Percentiles rank a stretch among this genome's conserved stretches.
These are phyloP conservation scores for Strombidium stylifer DNA, from an alignment of 73 alveolate species.

Conservation along the genomic window DNA sequence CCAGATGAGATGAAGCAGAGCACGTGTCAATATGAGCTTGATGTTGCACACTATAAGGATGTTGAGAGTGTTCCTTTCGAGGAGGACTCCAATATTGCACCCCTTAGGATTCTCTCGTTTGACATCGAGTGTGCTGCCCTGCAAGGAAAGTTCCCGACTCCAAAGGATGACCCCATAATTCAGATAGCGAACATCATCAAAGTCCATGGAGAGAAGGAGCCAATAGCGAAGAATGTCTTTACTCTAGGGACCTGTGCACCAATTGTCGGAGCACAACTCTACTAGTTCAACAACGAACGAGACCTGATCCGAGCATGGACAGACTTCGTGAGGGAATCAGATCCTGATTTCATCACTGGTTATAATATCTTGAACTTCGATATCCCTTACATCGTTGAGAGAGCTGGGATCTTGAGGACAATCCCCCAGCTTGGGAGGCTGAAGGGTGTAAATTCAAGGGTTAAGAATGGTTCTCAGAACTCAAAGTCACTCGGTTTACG, in stretches of 20 bases:
- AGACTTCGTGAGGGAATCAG: constrained; percentile 71
- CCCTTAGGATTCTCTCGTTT: constrained; percentile 96
- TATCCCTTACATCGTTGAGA: constrained; percentile 87
- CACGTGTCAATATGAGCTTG: no score
- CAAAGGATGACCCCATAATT: constrained; percentile 89
- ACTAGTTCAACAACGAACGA: constrained; percentile 85
- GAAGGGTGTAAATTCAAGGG: constrained; percentile 58
- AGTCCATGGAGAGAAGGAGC: constrained; percentile 88
- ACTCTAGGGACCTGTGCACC: constrained; percentile 95
- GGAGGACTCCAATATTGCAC: no score
- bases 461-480: constrained; percentile 83
- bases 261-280: constrained; percentile 97
- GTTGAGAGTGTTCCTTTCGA: no score
- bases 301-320: constrained; percentile 93
- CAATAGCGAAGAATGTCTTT: constrained; percentile 94
- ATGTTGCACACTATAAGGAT: no score
- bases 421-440: constrained; percentile 89
- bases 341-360: constrained; percentile 99
- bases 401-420: constrained; percentile 84
- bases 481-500: constrained; percentile 94
- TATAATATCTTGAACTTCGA: constrained; percentile 98
- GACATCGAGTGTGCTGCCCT: constrained; percentile 97
- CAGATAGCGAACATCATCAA: constrained; percentile 96
- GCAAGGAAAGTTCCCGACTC: constrained; percentile 83
- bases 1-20: no score